These are phyloP conservation scores for Phlyctochytrium planicorne DNA, from an alignment of 192 early-diverging fungal species.

Conservation along the genomic window DNA sequence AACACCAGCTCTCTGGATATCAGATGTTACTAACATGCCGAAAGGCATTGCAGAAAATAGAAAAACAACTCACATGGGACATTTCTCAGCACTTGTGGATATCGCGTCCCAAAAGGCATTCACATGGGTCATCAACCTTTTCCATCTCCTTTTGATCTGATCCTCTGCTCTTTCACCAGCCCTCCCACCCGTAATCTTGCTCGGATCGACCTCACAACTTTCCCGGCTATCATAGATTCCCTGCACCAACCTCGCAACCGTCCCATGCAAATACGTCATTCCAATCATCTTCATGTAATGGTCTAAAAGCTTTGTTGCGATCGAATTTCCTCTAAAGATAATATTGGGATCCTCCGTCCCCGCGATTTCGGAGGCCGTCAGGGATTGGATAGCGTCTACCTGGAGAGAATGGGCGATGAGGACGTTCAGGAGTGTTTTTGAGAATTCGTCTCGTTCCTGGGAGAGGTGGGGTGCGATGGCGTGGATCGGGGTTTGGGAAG, in stretches of 20 bases:
- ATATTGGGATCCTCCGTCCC: slow-evolving; percentile 39
- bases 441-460: slow-evolving; percentile 35
- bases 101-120: slow-evolving; percentile 44
- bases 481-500: slow-evolving; percentile 33
- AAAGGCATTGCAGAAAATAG: neutral
- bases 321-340: slow-evolving; percentile 55
- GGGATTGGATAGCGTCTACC: slow-evolving; percentile 17
- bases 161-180: too few relatives aligned
- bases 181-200: too few relatives aligned
- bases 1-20: slow-evolving; percentile 5
- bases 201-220: slow-evolving; percentile 45
- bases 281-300: slow-evolving; percentile 58
- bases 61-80: slow-evolving; percentile 29
- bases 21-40: slow-evolving; percentile 1
- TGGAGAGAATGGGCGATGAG: slow-evolving; percentile 35
- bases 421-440: slow-evolving; percentile 36
- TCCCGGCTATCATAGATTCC: slow-evolving; percentile 22
- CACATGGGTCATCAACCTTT: slow-evolving; percentile 29
- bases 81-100: slow-evolving; percentile 21
- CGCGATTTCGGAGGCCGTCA: slow-evolving; percentile 18
- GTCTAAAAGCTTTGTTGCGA: slow-evolving; percentile 60
- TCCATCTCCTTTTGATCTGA: slow-evolving; percentile 31
- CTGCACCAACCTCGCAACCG: slow-evolving; percentile 25
- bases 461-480: slow-evolving; percentile 25
- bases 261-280: slow-evolving; percentile 40